Conservation (phyloP, 129 eudicot genomes). For the Centaurea solstitialis region DNA sequence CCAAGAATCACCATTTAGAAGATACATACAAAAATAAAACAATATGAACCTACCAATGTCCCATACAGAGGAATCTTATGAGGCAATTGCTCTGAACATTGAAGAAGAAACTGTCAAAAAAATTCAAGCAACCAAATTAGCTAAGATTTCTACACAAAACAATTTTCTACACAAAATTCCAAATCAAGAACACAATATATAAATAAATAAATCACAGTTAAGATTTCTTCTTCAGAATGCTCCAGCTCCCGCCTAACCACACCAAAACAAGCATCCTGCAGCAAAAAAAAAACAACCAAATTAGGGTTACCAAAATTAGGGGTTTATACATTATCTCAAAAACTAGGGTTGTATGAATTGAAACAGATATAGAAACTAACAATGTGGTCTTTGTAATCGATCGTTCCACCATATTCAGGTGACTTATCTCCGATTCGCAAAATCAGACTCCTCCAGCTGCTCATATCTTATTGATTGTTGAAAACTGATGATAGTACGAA, state of each 20-base stretch:
- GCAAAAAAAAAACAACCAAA: background rate
- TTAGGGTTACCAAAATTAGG: constrained; percentile 8
- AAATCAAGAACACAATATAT: background rate
- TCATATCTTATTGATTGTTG: constrained; percentile 40
- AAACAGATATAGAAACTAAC: constrained; percentile 34
- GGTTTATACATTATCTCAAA: too few relatives aligned
- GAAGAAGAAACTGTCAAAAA: constrained; percentile 69
- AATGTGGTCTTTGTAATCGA: constrained; percentile 86
- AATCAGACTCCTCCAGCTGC: constrained; percentile 79
- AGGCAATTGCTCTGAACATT: constrained; percentile 96
- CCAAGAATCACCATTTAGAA: background rate
- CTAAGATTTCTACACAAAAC: background rate
- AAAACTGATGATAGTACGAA: background rate
- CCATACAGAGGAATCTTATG: constrained; percentile 95
- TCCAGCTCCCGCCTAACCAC: constrained; percentile 78
- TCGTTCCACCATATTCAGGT: constrained; percentile 70
- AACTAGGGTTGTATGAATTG: constrained; percentile 1
- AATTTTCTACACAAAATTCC: background rate
- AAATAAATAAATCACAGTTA: constrained; percentile 34
- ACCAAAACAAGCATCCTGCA: constrained; percentile 84
- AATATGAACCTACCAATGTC: constrained; percentile 60
- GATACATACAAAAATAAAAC: background rate
- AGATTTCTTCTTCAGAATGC: constrained; percentile 58
- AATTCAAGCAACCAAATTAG: background rate
- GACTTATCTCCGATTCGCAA: constrained; percentile 88